Conservation (phyloP, 768 basidiomycete species). For the Flagelloscypha sp. region DNA sequence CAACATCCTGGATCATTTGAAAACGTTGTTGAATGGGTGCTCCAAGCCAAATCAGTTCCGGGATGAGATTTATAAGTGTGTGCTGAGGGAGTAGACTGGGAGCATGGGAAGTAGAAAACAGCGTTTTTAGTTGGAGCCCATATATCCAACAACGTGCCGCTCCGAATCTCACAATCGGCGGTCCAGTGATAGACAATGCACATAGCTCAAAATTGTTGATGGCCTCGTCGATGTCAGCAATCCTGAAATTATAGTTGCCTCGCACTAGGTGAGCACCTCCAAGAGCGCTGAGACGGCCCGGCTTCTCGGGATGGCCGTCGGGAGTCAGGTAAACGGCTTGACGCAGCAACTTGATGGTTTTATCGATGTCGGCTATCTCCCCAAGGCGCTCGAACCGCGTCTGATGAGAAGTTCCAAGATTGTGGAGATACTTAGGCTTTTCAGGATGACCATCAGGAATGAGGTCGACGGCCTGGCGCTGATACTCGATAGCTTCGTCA, state of each 20-base stretch:
- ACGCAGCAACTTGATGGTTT: conserved; percentile 9
- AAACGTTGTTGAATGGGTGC: not conserved
- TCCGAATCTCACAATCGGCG: no score
- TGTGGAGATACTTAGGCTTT: conserved; percentile 11
- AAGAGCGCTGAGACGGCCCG: conserved; percentile 12
- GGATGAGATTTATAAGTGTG: not conserved
- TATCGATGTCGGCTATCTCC: conserved; percentile 17
- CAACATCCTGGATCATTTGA: not conserved
- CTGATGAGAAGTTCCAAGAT: conserved; percentile 16
- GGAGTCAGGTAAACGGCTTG: conserved; percentile 10
- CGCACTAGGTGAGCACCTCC: conserved; percentile 13
- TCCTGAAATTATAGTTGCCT: conserved; percentile 15
- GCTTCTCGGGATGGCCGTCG: conserved; percentile 11
- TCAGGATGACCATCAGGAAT: conserved; percentile 11
- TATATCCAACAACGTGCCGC: no score
- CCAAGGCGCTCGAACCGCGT: conserved; percentile 17
- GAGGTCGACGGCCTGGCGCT: conserved; percentile 9
- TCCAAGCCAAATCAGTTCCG: not conserved
- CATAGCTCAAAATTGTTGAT: no score
- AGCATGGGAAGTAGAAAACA: no score
- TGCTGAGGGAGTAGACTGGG: conserved; percentile 1
- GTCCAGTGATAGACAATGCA: no score
- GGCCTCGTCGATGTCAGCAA: conserved; percentile 21
- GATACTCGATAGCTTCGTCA: conserved; percentile 14
- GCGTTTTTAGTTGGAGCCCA: no score